Base-by-base conservation (phyloP, 2,329 filamentous ascomycete species). In the Penicillium polonicum region DNA sequence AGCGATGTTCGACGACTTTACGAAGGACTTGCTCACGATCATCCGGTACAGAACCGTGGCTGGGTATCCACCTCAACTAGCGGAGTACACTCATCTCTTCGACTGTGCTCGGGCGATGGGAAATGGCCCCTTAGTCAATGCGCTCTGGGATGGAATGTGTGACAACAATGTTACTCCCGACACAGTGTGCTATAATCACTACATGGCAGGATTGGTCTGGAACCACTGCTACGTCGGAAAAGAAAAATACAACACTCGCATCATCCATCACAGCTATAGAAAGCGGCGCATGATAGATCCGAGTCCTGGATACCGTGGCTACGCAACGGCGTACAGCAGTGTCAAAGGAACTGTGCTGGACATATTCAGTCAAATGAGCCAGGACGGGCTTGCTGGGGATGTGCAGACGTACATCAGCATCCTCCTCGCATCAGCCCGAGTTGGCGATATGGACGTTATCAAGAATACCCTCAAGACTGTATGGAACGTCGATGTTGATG, bases 41-140 rank as follows among this genome's bases (percentile, higher is more conserved):
- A 64, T 79, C 1, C 59, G 65, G 23, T 69, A 72, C 25, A 73
- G 81, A 45, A 70, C 70, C 15, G 63, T 65, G 8, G 70, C 68
- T 8, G 76, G 76, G 3, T 63, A 74, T 13, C 42, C 43, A 1
- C 63, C 84, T 4, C 75, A 74, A 4, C 66, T 82, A 15, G 69
- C 72, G 0, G 82, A 85, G 54, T 84, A 83, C 68, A 78, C 72
- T 3, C 76, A 82, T 58, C 73, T 86, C 4, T 72, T 87, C n/a
- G 74, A 77, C 53, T 80, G 79, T 63, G 81, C 83, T 25, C 74
- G 77, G 23, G 75, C 77, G 8, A 76, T 80, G 56, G 81, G 80
- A 3, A 73, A 81, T 68, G 70, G 62, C 2, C 56, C 31, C 9
- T 15, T 48, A 13, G 2, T 36, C 62, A 2, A 70, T 80, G 60